phyloP scores from a whole-genome alignment of 2,329 filamentous ascomycete genomes.

The Ceratocystis cacaofunesta region DNA sequence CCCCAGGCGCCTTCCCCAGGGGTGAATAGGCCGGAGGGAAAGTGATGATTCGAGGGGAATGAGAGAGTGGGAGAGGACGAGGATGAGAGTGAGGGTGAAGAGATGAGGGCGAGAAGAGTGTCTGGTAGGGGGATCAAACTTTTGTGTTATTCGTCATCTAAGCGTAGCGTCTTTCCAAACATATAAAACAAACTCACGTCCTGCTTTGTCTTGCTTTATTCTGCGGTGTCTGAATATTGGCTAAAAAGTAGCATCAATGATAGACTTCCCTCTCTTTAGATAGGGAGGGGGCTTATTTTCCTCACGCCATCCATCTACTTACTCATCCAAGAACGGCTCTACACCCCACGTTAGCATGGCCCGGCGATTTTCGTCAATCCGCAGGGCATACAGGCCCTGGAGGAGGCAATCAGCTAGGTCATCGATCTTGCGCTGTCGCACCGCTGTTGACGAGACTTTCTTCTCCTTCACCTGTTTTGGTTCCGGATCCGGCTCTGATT shows the following conservation, averaged over 20 bases:
- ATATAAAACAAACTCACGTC: background rate
- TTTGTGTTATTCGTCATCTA: background rate
- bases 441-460: background rate
- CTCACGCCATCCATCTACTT: too few relatives aligned
- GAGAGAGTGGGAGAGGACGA: background rate
- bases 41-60: background rate
- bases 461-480: background rate
- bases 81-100: background rate
- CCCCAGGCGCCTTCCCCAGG: background rate
- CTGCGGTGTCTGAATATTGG: background rate
- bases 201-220: background rate
- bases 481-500: background rate
- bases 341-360: constrained; percentile 2
- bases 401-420: constrained; percentile 13
- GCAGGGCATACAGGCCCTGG: constrained; percentile 9
- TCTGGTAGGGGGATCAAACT: background rate
- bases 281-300: background rate
- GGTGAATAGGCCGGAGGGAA: background rate
- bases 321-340: constrained; percentile 2
- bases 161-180: background rate
- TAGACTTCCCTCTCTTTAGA: background rate
- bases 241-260: background rate
- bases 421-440: constrained; percentile 5
- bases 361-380: constrained; percentile 10
- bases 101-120: background rate